Percentiles rank a stretch among this genome's conserved stretches.
phyloP scores from a whole-genome alignment of 2,329 filamentous ascomycete species.

The Rhynchosporium secalis region DNA sequence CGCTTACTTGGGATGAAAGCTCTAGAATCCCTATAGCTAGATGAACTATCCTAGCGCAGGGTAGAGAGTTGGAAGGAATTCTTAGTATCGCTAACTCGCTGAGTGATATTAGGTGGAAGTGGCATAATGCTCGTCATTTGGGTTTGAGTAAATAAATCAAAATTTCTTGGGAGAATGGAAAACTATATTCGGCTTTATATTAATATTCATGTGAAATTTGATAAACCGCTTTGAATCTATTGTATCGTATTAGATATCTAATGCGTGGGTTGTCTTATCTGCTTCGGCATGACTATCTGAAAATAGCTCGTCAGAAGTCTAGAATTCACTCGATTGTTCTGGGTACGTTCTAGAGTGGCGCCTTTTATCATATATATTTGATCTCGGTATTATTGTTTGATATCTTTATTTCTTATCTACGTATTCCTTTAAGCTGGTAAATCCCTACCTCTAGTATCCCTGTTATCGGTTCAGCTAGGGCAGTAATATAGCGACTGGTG shows the following conservation, averaged over 20 bases:
- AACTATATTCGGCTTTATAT: background rate
- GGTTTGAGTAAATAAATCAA: background rate
- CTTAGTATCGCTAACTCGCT: background rate
- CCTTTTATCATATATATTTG: background rate
- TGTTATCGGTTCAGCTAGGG: slow-evolving; percentile 15
- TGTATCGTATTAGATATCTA: background rate
- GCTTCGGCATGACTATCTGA: background rate
- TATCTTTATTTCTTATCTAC: slow-evolving; percentile 3
- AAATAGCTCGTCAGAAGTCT: background rate
- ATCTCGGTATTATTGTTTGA: background rate
- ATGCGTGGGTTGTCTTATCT: background rate
- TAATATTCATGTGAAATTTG: background rate
- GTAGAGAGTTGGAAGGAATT: background rate
- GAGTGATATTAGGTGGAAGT: background rate
- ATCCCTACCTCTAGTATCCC: background rate
- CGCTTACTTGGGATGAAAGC: background rate
- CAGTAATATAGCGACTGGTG: slow-evolving; percentile 15
- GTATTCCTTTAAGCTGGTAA: background rate
- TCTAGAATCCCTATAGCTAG: background rate
- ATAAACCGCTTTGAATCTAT: background rate
- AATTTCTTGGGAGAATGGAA: background rate
- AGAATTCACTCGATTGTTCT: background rate
- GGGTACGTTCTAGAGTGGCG: background rate
- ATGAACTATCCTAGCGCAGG: background rate
- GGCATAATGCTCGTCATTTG: no score